phyloP scores from a whole-genome alignment of 2,329 filamentous ascomycete species.

The Pyrenochaeta sp. region DNA sequence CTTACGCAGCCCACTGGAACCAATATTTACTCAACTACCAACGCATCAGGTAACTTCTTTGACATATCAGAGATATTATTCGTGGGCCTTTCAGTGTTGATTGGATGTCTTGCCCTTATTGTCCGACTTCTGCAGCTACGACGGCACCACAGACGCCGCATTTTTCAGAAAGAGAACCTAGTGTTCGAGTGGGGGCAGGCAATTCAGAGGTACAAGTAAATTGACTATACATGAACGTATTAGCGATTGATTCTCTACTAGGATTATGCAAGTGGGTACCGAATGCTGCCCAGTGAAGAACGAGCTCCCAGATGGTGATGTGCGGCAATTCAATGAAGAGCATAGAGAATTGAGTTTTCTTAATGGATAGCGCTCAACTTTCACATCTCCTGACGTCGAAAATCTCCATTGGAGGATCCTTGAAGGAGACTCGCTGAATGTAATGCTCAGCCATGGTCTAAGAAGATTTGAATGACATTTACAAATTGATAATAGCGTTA shows the following conservation, averaged over 20 bases:
- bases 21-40: neutral
- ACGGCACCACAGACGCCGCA: neutral
- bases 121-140: neutral
- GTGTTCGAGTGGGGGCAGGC: neutral
- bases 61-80: neutral
- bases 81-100: neutral
- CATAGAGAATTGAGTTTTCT: no score
- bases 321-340: no score
- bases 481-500: no score
- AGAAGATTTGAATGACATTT: no score
- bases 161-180: neutral
- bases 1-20: neutral
- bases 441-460: no score
- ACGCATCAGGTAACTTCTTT: neutral
- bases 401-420: no score
- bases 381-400: no score
- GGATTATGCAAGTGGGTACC: neutral
- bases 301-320: neutral
- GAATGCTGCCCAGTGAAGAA: neutral
- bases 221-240: no score
- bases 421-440: no score
- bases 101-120: neutral
- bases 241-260: neutral
- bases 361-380: no score
- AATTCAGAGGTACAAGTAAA: neutral